Evolutionary conservation across 2,329 filamentous ascomycete species (phyloP), one percentile per base, ranked within the genome.

Genomic region (Knufia fluminis): DNA sequence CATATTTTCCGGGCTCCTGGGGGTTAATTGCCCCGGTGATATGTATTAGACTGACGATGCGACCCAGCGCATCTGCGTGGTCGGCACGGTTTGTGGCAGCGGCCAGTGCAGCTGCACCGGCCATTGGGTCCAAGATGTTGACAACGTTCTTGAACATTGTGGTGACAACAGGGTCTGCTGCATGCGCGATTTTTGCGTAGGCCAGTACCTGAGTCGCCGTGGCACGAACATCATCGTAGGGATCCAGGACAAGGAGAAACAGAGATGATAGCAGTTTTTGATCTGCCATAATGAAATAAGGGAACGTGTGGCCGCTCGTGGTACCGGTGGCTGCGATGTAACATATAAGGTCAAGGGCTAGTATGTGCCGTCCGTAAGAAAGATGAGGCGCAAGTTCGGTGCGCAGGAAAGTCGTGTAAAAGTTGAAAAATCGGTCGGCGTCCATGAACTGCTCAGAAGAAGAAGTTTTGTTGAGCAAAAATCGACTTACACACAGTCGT

Each of bases 351-450:
- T 83, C 88, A 3, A 97, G 66, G 1, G 87, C 81, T 1, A 85
- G 86, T 41, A 90, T 85, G 58, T 95, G 91, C 4, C 89, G 79
- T 62, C 94, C 90, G 61, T 97, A 98, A 9, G 90, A 92, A 14
- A 86, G 81, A 1, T 85, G 90, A 2, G 89, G 82, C 2, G 80
- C 77, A 19, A 98, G 70, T 59, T 97, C 89, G 32, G 72, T 70
- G 47, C 80, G 53, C 36, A 58, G 24, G 22, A 58, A 57, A 4
- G 46, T 36, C 9, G 24, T 44, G 49, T 59, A 56, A 16, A 47
- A 28, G 2, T 32, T 20, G 26, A 56, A 22, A n/a, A 51, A 42
- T 6, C 39, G 20, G 22, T 40, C 19, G 16, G 16, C 28, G 14
- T 33, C 16, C n/a, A 17, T 19, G 8, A 41, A 16, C 6, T 17